These are phyloP conservation scores for Echinochloa phyllopogon DNA, from an alignment of 176 grass and related monocot species.

Conservation along the genomic window DNA sequence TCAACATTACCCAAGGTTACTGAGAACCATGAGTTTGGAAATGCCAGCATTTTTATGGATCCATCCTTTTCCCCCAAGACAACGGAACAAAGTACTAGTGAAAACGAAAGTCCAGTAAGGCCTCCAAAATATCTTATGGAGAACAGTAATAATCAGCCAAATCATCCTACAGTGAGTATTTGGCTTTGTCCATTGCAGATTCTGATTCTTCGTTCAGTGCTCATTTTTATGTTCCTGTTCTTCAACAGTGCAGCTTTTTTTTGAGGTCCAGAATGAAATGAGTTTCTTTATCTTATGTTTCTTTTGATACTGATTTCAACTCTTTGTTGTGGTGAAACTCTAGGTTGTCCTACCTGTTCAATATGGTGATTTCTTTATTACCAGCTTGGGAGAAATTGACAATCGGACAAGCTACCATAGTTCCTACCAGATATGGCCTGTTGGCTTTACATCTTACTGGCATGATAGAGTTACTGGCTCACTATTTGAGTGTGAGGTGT, in stretches of 20 bases:
- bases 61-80: slow-evolving; percentile 59
- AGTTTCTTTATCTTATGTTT: slow-evolving; percentile 37
- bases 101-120: slow-evolving; percentile 44
- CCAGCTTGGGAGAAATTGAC: slow-evolving; percentile 87
- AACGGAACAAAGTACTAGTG: slow-evolving; percentile 53
- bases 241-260: slow-evolving; percentile 25
- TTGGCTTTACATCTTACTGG: slow-evolving; percentile 93
- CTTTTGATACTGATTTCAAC: slow-evolving; percentile 46
- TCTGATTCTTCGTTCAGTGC: slow-evolving; percentile 22
- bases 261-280: neutral
- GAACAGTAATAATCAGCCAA: slow-evolving; percentile 40
- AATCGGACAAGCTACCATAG: slow-evolving; percentile 70
- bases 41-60: slow-evolving; percentile 61
- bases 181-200: slow-evolving; percentile 37
- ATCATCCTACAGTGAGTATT: slow-evolving; percentile 46
- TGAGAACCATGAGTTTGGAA: slow-evolving; percentile 68
- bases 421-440: slow-evolving; percentile 78
- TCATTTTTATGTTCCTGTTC: slow-evolving; percentile 28
- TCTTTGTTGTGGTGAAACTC: slow-evolving; percentile 46
- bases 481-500: slow-evolving; percentile 91
- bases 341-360: slow-evolving; percentile 88
- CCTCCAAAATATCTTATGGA: slow-evolving; percentile 60
- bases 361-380: slow-evolving; percentile 85
- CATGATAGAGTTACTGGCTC: slow-evolving; percentile 96
- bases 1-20: slow-evolving; percentile 58